phyloP scores from a whole-genome alignment of 2,329 filamentous ascomycete species.

The Penicillium digitatum region DNA sequence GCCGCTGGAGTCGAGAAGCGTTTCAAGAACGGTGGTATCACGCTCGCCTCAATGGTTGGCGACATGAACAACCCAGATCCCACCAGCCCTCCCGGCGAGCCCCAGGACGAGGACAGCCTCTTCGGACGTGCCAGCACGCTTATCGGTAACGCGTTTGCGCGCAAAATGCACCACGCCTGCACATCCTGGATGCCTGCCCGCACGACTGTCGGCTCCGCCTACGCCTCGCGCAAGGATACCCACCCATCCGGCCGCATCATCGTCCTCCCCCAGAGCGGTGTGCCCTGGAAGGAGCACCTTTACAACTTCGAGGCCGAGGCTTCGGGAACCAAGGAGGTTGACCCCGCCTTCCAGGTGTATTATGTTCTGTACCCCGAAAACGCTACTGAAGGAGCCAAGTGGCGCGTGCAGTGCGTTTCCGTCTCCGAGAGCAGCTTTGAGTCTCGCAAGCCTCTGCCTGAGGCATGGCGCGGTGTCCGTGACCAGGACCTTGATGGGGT shows the following conservation, averaged over 20 bases:
- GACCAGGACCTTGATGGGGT: conserved; percentile 75
- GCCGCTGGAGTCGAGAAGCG: conserved; percentile 73
- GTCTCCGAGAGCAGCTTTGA: conserved; percentile 79
- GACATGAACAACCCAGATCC: conserved; percentile 68
- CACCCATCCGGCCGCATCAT: conserved; percentile 75
- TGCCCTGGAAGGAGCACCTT: conserved; percentile 95
- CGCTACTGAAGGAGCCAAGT: conserved; percentile 69
- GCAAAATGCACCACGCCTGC: conserved; percentile 72
- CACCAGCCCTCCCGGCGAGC: conserved; percentile 48
- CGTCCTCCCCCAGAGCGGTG: conserved; percentile 69
- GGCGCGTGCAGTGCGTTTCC: conserved; percentile 92
- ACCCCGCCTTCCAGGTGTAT: conserved; percentile 58
- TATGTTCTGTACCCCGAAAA: conserved; percentile 93
- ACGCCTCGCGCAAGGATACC: conserved; percentile 61
- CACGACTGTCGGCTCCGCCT: conserved; percentile 71
- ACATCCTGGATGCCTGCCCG: conserved; percentile 83
- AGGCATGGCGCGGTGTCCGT: conserved; percentile 85
- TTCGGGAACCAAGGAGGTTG: conserved; percentile 31
- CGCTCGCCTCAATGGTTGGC: conserved; percentile 75
- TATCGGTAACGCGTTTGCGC: conserved; percentile 84
- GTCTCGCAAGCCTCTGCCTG: conserved; percentile 85
- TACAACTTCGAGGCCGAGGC: conserved; percentile 73
- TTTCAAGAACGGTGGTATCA: conserved; percentile 79
- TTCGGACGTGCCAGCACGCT: conserved; percentile 74
- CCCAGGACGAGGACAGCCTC: conserved; percentile 75